Percentiles rank a stretch among this genome's conserved stretches.
Evolutionary conservation across 2,329 filamentous ascomycete genomes (phyloP).

Genomic region (Ascochyta pisi): DNA sequence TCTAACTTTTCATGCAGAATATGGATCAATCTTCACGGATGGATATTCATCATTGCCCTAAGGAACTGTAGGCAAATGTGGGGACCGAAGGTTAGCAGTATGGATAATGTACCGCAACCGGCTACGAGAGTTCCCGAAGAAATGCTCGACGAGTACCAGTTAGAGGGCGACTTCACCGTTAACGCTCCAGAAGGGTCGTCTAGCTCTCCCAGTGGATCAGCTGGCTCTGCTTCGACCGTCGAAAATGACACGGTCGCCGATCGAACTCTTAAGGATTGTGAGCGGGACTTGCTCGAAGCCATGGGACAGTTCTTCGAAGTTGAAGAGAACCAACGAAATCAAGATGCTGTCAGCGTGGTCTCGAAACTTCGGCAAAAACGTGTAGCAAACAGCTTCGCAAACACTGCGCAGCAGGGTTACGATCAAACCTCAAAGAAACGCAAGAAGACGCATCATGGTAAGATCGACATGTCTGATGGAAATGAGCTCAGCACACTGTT

Average conservation of each 20-base stretch:
- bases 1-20: background rate
- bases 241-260: background rate
- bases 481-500: slow-evolving; percentile 5
- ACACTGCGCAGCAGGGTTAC: background rate
- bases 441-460: background rate
- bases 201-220: background rate
- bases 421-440: background rate
- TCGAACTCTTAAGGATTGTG: background rate
- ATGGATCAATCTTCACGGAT: slow-evolving; percentile 11
- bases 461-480: background rate
- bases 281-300: background rate
- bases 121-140: background rate
- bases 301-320: background rate
- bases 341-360: background rate
- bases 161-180: background rate
- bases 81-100: background rate
- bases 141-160: background rate
- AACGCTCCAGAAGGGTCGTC: background rate
- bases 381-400: background rate
- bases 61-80: background rate
- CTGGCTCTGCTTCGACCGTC: background rate
- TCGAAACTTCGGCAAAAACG: background rate
- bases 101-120: background rate
- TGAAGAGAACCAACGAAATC: background rate
- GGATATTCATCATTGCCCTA: slow-evolving; percentile 11